A percentile compares a stretch with the other conserved stretches of the same genome.
phyloP scores from a whole-genome alignment of 23 red algal species.

The Gracilaria domingensis region DNA sequence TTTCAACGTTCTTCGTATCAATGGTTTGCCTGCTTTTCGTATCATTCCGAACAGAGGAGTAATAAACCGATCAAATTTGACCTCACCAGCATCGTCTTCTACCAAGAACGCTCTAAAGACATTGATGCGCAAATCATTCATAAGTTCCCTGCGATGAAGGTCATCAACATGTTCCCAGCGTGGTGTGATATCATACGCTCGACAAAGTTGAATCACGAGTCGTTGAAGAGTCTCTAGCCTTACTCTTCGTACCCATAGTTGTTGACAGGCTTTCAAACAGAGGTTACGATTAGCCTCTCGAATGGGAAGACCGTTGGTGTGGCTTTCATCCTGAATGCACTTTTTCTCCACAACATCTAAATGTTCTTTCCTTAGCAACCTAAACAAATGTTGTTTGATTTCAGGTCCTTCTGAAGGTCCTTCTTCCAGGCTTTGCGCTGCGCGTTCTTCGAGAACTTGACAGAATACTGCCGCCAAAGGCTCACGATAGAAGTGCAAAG shows the following conservation, averaged over 20 bases:
- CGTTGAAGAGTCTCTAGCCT: conserved; percentile 19
- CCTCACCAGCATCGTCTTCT: neutral
- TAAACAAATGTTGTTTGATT: neutral
- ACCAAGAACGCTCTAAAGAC: conserved; percentile 26
- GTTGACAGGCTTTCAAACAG: neutral
- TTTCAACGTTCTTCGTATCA: neutral
- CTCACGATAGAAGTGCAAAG: conserved; percentile 36
- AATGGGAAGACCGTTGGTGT: neutral
- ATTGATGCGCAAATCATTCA: neutral
- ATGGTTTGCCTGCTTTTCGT: neutral
- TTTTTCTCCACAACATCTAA: conserved; percentile 9
- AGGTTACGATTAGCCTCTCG: conserved; percentile 2
- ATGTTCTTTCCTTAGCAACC: neutral
- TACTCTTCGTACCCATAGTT: neutral
- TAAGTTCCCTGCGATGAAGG: neutral
- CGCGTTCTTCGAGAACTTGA: conserved; percentile 3
- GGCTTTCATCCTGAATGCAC: neutral
- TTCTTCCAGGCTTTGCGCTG: neutral
- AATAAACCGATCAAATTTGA: conserved; percentile 6
- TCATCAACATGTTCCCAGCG: neutral
- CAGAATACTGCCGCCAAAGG: conserved; percentile 32
- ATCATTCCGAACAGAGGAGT: neutral
- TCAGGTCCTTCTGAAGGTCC: neutral
- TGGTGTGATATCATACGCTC: neutral
- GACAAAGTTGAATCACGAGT: neutral